Evolutionary conservation across 1,284 basidiomycete genomes (phyloP).

Genomic region (Trametes sp.): DNA sequence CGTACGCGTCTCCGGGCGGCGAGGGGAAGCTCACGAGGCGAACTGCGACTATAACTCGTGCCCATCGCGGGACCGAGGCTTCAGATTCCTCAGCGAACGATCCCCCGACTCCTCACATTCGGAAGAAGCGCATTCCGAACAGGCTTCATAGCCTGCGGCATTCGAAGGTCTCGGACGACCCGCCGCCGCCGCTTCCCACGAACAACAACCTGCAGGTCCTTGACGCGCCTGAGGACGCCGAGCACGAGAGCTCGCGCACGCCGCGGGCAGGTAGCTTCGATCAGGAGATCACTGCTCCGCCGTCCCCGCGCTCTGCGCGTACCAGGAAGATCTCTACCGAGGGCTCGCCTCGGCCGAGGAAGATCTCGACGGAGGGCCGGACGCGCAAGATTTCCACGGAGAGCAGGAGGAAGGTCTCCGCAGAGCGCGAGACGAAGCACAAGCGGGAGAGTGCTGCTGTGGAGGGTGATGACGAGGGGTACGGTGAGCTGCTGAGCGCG

Average conservation of each 20-base stretch:
- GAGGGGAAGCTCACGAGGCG: constrained; percentile 42
- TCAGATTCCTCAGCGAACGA: constrained; percentile 57
- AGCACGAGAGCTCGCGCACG: constrained; percentile 57
- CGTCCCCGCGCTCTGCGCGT: constrained; percentile 47
- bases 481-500: constrained; percentile 77
- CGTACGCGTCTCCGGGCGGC: constrained; percentile 29
- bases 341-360: constrained; percentile 44
- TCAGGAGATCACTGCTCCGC: constrained; percentile 40
- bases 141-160: constrained; percentile 57
- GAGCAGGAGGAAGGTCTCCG: constrained; percentile 47
- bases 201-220: constrained; percentile 50
- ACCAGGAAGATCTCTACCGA: constrained; percentile 50
- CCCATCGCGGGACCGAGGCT: constrained; percentile 45
- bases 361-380: constrained; percentile 38
- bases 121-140: constrained; percentile 56
- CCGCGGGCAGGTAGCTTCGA: constrained; percentile 63
- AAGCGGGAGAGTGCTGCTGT: constrained; percentile 67
- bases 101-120: constrained; percentile 47
- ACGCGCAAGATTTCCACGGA: constrained; percentile 44
- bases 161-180: constrained; percentile 40
- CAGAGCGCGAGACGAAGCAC: constrained; percentile 48
- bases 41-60: constrained; percentile 46
- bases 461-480: constrained; percentile 81
- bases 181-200: constrained; percentile 37
- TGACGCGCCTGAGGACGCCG: constrained; percentile 62